Evolutionary conservation across 108 stramenopile genomes (phyloP), one percentile per base, ranked within the genome.

Genomic region (Stephanodiscus minutulus): DNA sequence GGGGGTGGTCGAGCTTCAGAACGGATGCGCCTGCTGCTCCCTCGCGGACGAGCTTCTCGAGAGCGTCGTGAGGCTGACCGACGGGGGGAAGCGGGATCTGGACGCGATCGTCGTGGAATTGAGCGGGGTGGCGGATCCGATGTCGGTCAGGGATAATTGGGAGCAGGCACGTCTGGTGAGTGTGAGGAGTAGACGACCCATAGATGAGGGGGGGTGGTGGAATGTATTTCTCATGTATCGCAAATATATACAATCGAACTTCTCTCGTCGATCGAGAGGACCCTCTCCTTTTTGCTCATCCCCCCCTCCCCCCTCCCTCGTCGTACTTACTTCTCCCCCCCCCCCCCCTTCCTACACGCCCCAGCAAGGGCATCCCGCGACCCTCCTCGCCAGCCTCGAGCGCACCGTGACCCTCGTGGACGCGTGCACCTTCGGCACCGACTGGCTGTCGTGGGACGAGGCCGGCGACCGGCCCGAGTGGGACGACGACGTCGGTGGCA

Each of bases 71-170:
- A 69, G 94, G 35, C 21, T 88, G 59, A 76, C 66, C 12, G 64
- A 66, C n/a, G 64, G 67, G n/a, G 63, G 49, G 11, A 82, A 73
- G 31, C 58, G 68, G 13, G 61, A 76, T 3, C 85, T 96, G 67
- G 96, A 98, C 77, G 96, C 96, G 21, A 64, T 97, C 55, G 91
- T 98, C 10, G 91, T 98, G 10, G 98, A 98, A 74, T 70, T 97
- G 64, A 89, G 84, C 63, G 97, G 97, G 17, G 92, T 98, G 17
- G 94, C 97, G 0, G 98, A 98, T 85, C 98, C 98, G 10, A 70
- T 87, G 20, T 81, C 86, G 2, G 90, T 98, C 18, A 68, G 89
- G 37, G 74, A 87, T 35, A 91, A 89, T 57, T 98, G 97, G 89
- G 83, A 93, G 31, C 44, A 62, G 61, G 89, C 91, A 25, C 76